phyloP scores from a whole-genome alignment of 2,329 filamentous ascomycete species.

The Botrytis tulipae region DNA sequence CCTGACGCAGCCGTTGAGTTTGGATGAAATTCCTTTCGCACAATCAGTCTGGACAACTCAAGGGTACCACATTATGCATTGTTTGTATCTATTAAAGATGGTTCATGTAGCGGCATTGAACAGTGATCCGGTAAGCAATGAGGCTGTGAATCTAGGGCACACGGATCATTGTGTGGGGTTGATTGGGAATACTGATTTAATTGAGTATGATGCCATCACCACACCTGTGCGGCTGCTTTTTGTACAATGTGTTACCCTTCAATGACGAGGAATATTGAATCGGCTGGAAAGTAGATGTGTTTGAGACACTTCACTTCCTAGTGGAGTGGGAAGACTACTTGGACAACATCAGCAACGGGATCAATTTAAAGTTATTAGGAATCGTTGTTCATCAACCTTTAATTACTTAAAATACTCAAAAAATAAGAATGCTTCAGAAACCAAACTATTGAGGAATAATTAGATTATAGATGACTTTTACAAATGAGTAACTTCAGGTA shows the following conservation, averaged over 20 bases:
- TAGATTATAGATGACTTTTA: not conserved
- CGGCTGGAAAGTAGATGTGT: not conserved
- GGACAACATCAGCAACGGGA: not conserved
- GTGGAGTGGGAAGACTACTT: not conserved
- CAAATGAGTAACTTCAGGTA: not conserved
- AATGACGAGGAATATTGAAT: not conserved
- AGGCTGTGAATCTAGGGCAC: not conserved
- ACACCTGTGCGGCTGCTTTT: not conserved
- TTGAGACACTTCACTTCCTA: not conserved
- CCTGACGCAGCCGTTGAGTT: not conserved
- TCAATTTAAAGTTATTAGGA: not conserved
- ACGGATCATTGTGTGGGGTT: constrained; percentile 4
- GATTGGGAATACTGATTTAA: not conserved
- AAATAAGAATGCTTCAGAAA: not conserved
- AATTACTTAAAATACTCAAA: not conserved
- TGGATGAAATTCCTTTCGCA: not conserved
- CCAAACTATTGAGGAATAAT: not conserved
- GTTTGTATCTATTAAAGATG: constrained; percentile 7
- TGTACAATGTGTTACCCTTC: not conserved
- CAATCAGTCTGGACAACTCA: not conserved
- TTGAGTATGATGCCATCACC: not conserved
- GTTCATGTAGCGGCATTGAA: not conserved
- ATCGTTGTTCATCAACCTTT: not conserved
- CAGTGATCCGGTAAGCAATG: not conserved
- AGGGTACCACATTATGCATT: not conserved